Percentiles rank a stretch among this genome's conserved stretches.
phyloP scores from a whole-genome alignment of 441 rosid genomes.

The Euphorbia schlechtendalii region DNA sequence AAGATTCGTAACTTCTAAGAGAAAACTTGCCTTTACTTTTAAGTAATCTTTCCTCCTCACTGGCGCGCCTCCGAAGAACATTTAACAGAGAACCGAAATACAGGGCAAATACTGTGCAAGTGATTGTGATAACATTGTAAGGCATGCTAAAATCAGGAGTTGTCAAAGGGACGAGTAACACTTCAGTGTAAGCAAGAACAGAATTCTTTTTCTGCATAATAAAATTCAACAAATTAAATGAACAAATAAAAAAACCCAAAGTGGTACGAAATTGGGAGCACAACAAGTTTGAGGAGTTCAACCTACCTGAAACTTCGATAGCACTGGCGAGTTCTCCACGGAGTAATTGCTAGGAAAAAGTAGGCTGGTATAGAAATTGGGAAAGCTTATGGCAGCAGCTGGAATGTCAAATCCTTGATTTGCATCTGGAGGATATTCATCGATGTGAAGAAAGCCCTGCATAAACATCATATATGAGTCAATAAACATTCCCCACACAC shows the following conservation, averaged over 20 bases:
- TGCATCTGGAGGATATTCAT: constrained; percentile 98
- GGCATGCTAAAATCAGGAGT: constrained; percentile 99
- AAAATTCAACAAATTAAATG: constrained; percentile 16
- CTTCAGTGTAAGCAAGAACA: constrained; percentile 79
- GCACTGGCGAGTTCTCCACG: constrained; percentile 34
- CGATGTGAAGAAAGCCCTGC: constrained; percentile 88
- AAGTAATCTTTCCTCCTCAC: constrained; percentile 78
- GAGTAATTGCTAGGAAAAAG: constrained; percentile 32
- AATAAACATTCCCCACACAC: constrained; percentile 15
- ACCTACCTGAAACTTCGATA: constrained; percentile 59
- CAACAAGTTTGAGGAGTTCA: background rate
- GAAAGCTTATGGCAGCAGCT: constrained; percentile 76
- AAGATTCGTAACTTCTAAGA: background rate
- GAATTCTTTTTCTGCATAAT: constrained; percentile 54
- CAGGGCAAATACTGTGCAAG: constrained; percentile 88
- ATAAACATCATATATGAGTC: constrained; percentile 16
- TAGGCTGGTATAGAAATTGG: constrained; percentile 45
- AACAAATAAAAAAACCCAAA: background rate
- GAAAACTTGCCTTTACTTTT: constrained; percentile 51
- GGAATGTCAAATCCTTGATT: constrained; percentile 98
- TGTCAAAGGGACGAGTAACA: constrained; percentile 78
- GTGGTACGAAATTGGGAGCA: constrained; percentile 1
- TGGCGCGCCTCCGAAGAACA: constrained; percentile 61
- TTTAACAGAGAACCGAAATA: constrained; percentile 90
- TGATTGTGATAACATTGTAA: constrained; percentile 91